Evolutionary conservation across 257 asterid genomes (phyloP).

Genomic region (Nicotiana tabacum): DNA sequence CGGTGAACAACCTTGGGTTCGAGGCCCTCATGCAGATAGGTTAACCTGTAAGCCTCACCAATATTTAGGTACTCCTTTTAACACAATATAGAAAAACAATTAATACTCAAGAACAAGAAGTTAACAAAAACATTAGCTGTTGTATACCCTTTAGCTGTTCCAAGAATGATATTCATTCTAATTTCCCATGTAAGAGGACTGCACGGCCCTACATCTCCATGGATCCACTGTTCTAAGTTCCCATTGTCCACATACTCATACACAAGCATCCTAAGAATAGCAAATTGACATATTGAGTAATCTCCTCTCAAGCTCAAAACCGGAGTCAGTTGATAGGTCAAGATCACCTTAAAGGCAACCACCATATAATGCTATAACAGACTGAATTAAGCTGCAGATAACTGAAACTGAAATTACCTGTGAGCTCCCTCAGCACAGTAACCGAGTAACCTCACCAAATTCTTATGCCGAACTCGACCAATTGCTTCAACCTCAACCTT

Average conservation of each 20-base stretch:
- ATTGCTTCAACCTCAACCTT: slow-evolving; percentile 94
- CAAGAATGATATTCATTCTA: slow-evolving; percentile 82
- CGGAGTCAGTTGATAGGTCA: not conserved
- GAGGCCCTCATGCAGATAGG: slow-evolving; percentile 87
- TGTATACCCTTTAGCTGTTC: slow-evolving; percentile 85
- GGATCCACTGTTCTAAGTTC: slow-evolving; percentile 91
- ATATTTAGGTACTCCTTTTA: slow-evolving; percentile 10
- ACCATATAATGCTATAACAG: not conserved
- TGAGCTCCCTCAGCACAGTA: slow-evolving; percentile 95
- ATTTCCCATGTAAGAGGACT: slow-evolving; percentile 95
- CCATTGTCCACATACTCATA: slow-evolving; percentile 86
- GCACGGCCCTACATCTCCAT: slow-evolving; percentile 79
- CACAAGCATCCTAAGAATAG: slow-evolving; percentile 67
- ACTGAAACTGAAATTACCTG: slow-evolving; percentile 37
- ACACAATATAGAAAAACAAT: not conserved
- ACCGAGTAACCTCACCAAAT: slow-evolving; percentile 85
- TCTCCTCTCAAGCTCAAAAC: not conserved
- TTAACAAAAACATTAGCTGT: not conserved
- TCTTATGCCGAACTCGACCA: slow-evolving; percentile 89
- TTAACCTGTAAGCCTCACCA: slow-evolving; percentile 40
- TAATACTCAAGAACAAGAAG: not conserved
- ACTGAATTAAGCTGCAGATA: not conserved
- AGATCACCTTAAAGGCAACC: not conserved
- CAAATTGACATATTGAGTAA: not conserved
- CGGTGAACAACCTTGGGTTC: slow-evolving; percentile 96